Conservation (phyloP, 495 filamentous ascomycete species). For the Cladorrhinum samala region DNA sequence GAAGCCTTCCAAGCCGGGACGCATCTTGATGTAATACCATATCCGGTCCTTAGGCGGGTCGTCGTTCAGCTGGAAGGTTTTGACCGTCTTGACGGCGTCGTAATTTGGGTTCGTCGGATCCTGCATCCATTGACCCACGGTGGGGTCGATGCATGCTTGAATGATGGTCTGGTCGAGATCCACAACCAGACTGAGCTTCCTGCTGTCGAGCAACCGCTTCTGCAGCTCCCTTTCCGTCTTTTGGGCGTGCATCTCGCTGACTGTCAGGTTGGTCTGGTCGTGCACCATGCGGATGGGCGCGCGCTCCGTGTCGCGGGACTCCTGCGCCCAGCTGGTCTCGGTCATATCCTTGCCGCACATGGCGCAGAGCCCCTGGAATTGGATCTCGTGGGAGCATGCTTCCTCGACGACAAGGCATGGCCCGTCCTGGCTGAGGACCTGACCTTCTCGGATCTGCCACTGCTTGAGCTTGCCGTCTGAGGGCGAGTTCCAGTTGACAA, state of each 20-base stretch:
- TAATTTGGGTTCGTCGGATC: constrained; percentile 87
- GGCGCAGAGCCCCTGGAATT: constrained; percentile 84
- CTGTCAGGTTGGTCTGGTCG: constrained; percentile 73
- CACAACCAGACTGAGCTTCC: constrained; percentile 88
- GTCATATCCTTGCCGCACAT: constrained; percentile 98
- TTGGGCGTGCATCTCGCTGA: constrained; percentile 67
- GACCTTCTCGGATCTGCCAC: constrained; percentile 71
- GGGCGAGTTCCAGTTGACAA: constrained; percentile 72
- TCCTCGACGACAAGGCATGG: constrained; percentile 78
- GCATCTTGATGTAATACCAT: constrained; percentile 98
- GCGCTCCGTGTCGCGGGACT: constrained; percentile 59
- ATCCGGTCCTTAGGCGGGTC: constrained; percentile 63
- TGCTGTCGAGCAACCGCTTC: constrained; percentile 64
- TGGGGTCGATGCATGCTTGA: constrained; percentile 95
- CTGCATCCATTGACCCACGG: constrained; percentile 88
- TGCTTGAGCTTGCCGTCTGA: constrained; percentile 67
- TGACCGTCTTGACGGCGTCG: constrained; percentile 80
- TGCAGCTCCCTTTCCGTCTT: constrained; percentile 82
- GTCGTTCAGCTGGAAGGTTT: constrained; percentile 84
- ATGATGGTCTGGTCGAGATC: constrained; percentile 98
- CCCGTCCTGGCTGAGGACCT: constrained; percentile 53
- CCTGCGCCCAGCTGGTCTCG: constrained; percentile 46
- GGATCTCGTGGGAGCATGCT: constrained; percentile 82
- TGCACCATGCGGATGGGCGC: constrained; percentile 92
- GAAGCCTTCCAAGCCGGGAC: constrained; percentile 83